A percentile compares a stretch with the other conserved stretches of the same genome.
phyloP scores from a whole-genome alignment of 2,329 filamentous ascomycete genomes.

The Verticillium zaregamsianum region DNA sequence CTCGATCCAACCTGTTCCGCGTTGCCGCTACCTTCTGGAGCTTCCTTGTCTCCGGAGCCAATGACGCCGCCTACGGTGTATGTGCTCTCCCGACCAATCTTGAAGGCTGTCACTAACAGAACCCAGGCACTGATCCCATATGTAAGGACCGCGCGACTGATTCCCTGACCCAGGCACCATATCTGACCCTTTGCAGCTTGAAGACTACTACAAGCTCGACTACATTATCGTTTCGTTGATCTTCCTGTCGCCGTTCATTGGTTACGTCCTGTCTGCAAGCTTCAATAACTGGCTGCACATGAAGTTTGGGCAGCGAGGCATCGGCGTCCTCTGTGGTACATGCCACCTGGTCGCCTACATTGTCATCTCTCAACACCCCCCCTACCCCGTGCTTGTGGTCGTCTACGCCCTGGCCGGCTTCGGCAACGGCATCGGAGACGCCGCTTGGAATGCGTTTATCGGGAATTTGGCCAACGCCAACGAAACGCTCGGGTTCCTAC shows the following conservation, averaged over 20 bases:
- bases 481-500: slow-evolving; percentile 64
- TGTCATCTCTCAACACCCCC: slow-evolving; percentile 60
- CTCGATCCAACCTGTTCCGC: slow-evolving; percentile 42
- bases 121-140: slow-evolving; percentile 45
- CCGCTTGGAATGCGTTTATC: slow-evolving; percentile 50
- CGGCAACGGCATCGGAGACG: slow-evolving; percentile 62
- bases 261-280: slow-evolving; percentile 58
- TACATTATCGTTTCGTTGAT: slow-evolving; percentile 62
- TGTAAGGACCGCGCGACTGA: slow-evolving; percentile 23
- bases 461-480: slow-evolving; percentile 68
- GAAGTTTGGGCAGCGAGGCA: slow-evolving; percentile 45
- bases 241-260: slow-evolving; percentile 62
- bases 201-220: slow-evolving; percentile 53
- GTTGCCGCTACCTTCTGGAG: slow-evolving; percentile 52
- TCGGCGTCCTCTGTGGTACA: slow-evolving; percentile 55
- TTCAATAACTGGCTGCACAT: slow-evolving; percentile 49
- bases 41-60: slow-evolving; percentile 54
- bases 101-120: slow-evolving; percentile 6
- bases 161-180: not conserved
- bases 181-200: slow-evolving; percentile 13
- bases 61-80: slow-evolving; percentile 55
- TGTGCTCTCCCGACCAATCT: slow-evolving; percentile 20
- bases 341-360: slow-evolving; percentile 63
- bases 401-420: slow-evolving; percentile 65
- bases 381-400: slow-evolving; percentile 62